Base-by-base conservation (phyloP, 2,329 filamentous ascomycete genomes). In the Chaetomium globosum region DNA sequence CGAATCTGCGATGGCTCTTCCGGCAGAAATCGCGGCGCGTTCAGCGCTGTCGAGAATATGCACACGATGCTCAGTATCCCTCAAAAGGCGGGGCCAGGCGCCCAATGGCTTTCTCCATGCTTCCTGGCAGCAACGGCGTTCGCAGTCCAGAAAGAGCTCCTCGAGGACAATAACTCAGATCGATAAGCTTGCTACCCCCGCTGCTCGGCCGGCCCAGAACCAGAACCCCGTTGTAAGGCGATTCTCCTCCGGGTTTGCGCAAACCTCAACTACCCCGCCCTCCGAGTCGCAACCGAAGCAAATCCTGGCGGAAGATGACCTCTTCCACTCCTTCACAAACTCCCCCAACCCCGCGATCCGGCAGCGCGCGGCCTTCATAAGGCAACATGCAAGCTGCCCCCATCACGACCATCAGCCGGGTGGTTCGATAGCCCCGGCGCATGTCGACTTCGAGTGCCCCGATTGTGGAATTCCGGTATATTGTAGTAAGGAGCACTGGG, bases 391-490 rank as follows among this genome's bases (percentile, higher is more conserved):
- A 16, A 91, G 92, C 77, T 99, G 95, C 74, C 92, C 95, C 30
- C 95, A 99, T 74, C 92, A 92, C 6, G 87, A 90, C 63, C 95
- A 99, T 77, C 87, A 89, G 71, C 86, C 89, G 63, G 84, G 81
- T 12, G 87, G 85, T 55, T 76, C 78, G 48, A 78, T 87, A 67
- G 84, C 92, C 10, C 90, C 94, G 0, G 88, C 89, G 19, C 92
- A 97, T 77, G 92, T 97, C 60, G 83, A 90, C 71, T 97, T 96
- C 74, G 95, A 98, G 77, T 99, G 95, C 73, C 93, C 95, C 0
- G 94, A 99, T 77, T 99, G 95, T 73, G 95, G 95, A 16, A 86
- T 98, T 51, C 93, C 96, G 0, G 88, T 97, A 7, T 96, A 95
- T 75, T 99, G 95, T 80, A 94, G 88, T 71, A 91, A 97, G 77